Percentiles rank a stretch among this genome's conserved stretches.
Conservation (phyloP, 805 yeast genomes). For the Nakazawaea anatomiae region DNA sequence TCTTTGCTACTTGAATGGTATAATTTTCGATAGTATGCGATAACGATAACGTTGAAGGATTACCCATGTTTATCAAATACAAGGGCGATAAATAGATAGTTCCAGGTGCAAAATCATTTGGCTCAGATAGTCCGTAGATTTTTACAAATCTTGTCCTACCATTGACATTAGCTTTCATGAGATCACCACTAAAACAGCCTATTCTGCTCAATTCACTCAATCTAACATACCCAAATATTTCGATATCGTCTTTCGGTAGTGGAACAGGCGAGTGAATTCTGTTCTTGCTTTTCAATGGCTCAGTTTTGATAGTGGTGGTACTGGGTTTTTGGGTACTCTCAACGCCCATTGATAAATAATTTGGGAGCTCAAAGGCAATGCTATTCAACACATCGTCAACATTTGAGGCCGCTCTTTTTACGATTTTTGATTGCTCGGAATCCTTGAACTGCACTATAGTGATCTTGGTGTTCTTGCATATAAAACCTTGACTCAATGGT, state of each 20-base stretch:
- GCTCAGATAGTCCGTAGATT: conserved; percentile 59
- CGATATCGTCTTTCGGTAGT: conserved; percentile 35
- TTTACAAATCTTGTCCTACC: conserved; percentile 26
- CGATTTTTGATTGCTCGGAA: too few species aligned
- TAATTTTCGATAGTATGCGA: conserved; percentile 15
- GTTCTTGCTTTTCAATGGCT: neutral
- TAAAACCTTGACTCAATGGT: conserved; percentile 65
- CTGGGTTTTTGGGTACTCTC: neutral
- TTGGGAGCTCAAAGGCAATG: conserved; percentile 14
- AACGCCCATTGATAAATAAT: conserved; percentile 9
- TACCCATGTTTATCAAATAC: conserved; percentile 41
- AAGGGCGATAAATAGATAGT: conserved; percentile 59
- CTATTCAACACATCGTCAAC: conserved; percentile 11
- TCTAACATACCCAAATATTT: conserved; percentile 38
- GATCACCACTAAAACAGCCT: conserved; percentile 68
- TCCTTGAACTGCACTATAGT: conserved; percentile 36
- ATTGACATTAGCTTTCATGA: conserved; percentile 29
- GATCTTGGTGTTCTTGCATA: conserved; percentile 42
- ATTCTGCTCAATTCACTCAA: conserved; percentile 46
- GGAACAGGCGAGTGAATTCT: conserved; percentile 18
- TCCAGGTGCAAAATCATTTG: conserved; percentile 37
- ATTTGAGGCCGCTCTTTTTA: neutral
- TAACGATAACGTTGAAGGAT: conserved; percentile 21
- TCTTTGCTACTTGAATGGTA: conserved; percentile 44
- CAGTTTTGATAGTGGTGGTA: neutral